These are phyloP conservation scores for Clausena lansium DNA, from an alignment of 345 rosid species.

Conservation along the genomic window DNA sequence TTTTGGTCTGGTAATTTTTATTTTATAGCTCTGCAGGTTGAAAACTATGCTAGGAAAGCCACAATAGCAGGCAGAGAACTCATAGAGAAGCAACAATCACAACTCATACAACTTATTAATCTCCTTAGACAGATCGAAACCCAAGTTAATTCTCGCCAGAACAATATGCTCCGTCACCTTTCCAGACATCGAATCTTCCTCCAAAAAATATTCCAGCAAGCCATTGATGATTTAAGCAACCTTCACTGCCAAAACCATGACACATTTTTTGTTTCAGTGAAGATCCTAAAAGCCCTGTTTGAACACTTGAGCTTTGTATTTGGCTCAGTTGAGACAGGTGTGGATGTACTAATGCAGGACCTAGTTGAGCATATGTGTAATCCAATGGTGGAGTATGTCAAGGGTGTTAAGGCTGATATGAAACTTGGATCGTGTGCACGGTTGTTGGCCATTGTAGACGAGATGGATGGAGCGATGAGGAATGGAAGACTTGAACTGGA, in stretches of 20 bases:
- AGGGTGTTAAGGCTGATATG: constrained; percentile 44
- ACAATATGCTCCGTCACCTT: constrained; percentile 37
- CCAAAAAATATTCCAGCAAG: constrained; percentile 40
- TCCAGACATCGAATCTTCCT: constrained; percentile 32
- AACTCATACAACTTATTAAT: constrained; percentile 42
- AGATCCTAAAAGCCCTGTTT: constrained; percentile 41
- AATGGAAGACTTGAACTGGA: constrained; percentile 43
- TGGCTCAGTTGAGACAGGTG: constrained; percentile 48
- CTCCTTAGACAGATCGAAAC: constrained; percentile 51
- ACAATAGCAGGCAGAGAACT: constrained; percentile 40
- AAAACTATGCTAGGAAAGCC: constrained; percentile 35
- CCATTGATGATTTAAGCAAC: constrained; percentile 23
- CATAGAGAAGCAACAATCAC: constrained; percentile 40
- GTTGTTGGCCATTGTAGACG: constrained; percentile 41
- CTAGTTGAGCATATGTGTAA: constrained; percentile 46
- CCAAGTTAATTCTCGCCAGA: constrained; percentile 40
- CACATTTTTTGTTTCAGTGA: constrained; percentile 31
- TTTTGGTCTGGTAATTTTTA: not conserved
- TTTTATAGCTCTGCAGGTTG: constrained; percentile 33
- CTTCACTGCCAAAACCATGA: constrained; percentile 39
- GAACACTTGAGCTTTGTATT: constrained; percentile 35
- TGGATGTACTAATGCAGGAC: constrained; percentile 44
- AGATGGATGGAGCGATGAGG: constrained; percentile 43
- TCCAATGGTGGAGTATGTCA: constrained; percentile 57
- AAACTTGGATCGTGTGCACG: constrained; percentile 41